Conservation (phyloP, 139 green algal species). For the Closterium sp. region DNA sequence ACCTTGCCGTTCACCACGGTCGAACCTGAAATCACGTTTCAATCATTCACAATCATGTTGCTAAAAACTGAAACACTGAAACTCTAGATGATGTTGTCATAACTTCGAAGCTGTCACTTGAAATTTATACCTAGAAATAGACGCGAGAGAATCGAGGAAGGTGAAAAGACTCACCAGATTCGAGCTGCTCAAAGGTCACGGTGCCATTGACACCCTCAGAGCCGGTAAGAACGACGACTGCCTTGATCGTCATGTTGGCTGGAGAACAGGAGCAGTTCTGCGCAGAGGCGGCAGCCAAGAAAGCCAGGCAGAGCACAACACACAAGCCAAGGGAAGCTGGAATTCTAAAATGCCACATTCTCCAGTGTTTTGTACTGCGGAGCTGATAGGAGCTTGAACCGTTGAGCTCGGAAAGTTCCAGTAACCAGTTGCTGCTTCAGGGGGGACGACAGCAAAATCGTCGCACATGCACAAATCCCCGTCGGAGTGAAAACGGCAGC, state of each 20-base stretch:
- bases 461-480: background rate
- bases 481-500: background rate
- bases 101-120: background rate
- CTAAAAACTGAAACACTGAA: background rate
- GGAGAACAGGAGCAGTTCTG: background rate
- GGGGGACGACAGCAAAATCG: background rate
- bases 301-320: background rate
- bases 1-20: slow-evolving; percentile 36
- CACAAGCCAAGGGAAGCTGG: too few species aligned
- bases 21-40: background rate
- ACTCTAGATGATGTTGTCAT: too few species aligned
- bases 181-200: background rate
- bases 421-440: too few species aligned
- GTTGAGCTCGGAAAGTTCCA: background rate
- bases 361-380: too few species aligned
- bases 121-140: background rate
- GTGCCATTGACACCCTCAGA: background rate
- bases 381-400: background rate
- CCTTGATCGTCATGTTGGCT: background rate
- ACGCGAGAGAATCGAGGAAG: background rate
- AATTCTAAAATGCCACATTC: too few species aligned
- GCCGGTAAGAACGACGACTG: background rate
- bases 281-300: background rate
- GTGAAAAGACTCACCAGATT: background rate
- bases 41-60: background rate